phyloP scores from a whole-genome alignment of 2,329 filamentous ascomycete species.

The Claviceps africana region DNA sequence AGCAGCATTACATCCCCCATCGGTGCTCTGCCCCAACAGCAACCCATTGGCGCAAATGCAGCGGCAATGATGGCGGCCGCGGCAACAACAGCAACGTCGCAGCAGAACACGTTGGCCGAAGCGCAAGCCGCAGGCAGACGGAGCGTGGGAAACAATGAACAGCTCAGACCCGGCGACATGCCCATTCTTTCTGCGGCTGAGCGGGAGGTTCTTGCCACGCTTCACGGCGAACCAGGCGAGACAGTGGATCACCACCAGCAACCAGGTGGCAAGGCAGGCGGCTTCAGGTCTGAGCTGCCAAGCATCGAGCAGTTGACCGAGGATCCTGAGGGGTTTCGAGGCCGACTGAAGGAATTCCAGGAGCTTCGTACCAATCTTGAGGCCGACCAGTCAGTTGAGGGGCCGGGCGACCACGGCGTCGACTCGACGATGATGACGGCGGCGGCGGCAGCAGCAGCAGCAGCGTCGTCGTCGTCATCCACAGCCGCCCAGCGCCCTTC shows the following conservation, averaged over 20 bases:
- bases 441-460: not conserved
- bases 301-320: constrained; percentile 34
- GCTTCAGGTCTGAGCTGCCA: constrained; percentile 34
- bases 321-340: constrained; percentile 47
- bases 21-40: constrained; percentile 35
- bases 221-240: constrained; percentile 10
- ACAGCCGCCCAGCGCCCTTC: constrained; percentile 3
- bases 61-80: too few relatives aligned
- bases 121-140: constrained; percentile 21
- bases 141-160: constrained; percentile 27
- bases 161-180: constrained; percentile 60
- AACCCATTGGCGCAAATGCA: constrained; percentile 27
- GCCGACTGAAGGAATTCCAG: constrained; percentile 74
- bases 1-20: constrained; percentile 86
- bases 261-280: constrained; percentile 18
- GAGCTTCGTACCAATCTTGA: constrained; percentile 63
- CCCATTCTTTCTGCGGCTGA: constrained; percentile 45
- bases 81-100: not conserved
- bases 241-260: constrained; percentile 4
- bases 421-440: not conserved
- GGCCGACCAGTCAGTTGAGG: constrained; percentile 26
- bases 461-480: not conserved
- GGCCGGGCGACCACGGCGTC: not conserved
- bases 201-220: constrained; percentile 35
- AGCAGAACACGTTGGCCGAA: constrained; percentile 56